These are phyloP conservation scores for Leccinum huronense DNA, from an alignment of 1,284 basidiomycete species.

Conservation along the genomic window DNA sequence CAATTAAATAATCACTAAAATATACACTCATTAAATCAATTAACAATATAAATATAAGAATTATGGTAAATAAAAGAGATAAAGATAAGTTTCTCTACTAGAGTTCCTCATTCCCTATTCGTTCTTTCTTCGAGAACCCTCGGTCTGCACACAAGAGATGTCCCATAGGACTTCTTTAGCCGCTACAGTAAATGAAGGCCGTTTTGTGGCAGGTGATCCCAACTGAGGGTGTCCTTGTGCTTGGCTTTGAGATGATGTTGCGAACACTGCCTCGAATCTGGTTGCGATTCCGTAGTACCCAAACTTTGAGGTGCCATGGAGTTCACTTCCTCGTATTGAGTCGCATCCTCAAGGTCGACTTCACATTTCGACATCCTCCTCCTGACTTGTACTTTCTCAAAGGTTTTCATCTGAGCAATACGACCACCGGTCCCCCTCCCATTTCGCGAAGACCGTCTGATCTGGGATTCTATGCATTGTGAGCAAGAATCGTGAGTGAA, in stretches of 20 bases:
- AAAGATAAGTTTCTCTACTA: too few species aligned
- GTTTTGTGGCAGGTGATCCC: not conserved
- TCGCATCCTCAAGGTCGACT: not conserved
- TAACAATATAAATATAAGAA: too few species aligned
- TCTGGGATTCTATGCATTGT: not conserved
- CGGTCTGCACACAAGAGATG: too few species aligned
- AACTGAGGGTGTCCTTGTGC: not conserved
- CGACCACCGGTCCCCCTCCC: not conserved
- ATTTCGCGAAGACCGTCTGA: not conserved
- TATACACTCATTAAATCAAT: too few species aligned
- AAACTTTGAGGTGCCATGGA: not conserved
- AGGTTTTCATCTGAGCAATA: not conserved
- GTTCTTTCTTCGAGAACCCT: too few species aligned
- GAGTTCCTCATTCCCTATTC: too few species aligned
- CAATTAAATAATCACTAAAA: too few species aligned
- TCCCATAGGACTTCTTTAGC: not conserved
- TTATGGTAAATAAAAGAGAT: too few species aligned
- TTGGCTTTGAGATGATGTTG: not conserved
- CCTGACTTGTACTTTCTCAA: not conserved
- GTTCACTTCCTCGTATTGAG: not conserved
- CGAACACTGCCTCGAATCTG: not conserved
- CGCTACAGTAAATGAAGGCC: not conserved
- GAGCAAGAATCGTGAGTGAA: not conserved
- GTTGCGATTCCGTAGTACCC: not conserved
- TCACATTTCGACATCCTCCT: not conserved